phyloP scores from a whole-genome alignment of 148 eudicot genomes.

The Vaccinium vitisidaea region DNA sequence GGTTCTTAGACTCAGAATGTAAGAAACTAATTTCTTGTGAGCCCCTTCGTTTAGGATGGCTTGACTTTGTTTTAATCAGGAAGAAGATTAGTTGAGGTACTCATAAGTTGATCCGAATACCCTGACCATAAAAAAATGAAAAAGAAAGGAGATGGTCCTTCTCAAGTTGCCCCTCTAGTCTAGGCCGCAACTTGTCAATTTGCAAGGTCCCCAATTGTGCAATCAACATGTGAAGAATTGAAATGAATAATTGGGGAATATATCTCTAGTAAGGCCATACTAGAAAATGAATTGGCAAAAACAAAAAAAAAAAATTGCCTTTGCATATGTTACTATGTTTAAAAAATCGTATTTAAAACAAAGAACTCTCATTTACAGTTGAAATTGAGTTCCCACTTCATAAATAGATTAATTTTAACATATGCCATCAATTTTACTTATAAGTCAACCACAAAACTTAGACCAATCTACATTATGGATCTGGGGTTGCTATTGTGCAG shows the following conservation, averaged over 20 bases:
- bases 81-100: too few species aligned
- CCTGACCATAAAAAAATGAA: too few species aligned
- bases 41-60: too few species aligned
- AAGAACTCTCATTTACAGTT: neutral
- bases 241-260: neutral
- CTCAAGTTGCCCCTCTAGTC: conserved; percentile 2
- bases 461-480: neutral
- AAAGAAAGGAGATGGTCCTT: conserved; percentile 15
- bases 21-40: too few species aligned
- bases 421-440: neutral
- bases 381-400: neutral
- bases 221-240: neutral
- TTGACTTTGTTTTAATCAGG: too few species aligned
- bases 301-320: neutral
- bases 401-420: neutral
- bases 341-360: neutral
- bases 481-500: too few species aligned
- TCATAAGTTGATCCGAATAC: too few species aligned
- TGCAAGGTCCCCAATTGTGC: neutral
- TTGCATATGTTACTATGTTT: neutral
- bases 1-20: too few species aligned
- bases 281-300: neutral
- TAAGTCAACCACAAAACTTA: neutral
- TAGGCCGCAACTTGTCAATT: neutral
- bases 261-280: neutral